Evolutionary conservation across 2,329 filamentous ascomycete species (phyloP), one percentile per base, ranked within the genome.

Genomic region (Microcyclosporella mali): DNA sequence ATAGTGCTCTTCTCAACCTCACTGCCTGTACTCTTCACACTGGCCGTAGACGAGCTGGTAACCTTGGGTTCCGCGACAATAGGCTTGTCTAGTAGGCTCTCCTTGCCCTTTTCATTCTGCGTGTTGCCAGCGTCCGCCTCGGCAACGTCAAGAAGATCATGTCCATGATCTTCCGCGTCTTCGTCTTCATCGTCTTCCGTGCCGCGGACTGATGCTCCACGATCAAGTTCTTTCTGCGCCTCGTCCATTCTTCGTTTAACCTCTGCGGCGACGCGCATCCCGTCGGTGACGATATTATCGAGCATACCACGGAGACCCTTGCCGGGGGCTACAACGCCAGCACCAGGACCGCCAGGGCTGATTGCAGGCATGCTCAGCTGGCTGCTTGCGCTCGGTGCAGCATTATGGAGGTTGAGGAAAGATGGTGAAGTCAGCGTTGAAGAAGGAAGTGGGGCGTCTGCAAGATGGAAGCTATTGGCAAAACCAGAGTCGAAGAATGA

Each of bases 401-500:
- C 44, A 32, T 35, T 34, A 68, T 63, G 36, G 1, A 88, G 95
- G 1, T 87, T 94, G 14, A 95, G 79, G 40, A 85, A 83, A 0
- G 84, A 82, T 1, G 77, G 76, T 4, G 78, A 75, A 3, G 71
- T 69, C 33, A 68, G 66, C 10, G 71, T 64, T 6, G 66, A 69
- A 6, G 66, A 72, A 29, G 70, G 66, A 25, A 74, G 62, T 2
- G 74, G 70, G 19, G 69, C 69, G 46, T 94, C 85, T 17, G 86
- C 82, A 35, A 95, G 81, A 58, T 86, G 88, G 77, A 98, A 94
- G 1, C 88, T 95, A 39, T 85, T 81, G 0, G 90, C 88, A 68
- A 97, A 95, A 31, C 88, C 94, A 1, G 87, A 86, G 68, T 98
- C 92, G 63, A 98, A 98, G 68, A 98, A 98, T 55, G 94, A 86